Percentiles rank a stretch among this genome's conserved stretches.
Conservation (phyloP, 495 filamentous ascomycete genomes). For the Astrothelium macrocarpum region DNA sequence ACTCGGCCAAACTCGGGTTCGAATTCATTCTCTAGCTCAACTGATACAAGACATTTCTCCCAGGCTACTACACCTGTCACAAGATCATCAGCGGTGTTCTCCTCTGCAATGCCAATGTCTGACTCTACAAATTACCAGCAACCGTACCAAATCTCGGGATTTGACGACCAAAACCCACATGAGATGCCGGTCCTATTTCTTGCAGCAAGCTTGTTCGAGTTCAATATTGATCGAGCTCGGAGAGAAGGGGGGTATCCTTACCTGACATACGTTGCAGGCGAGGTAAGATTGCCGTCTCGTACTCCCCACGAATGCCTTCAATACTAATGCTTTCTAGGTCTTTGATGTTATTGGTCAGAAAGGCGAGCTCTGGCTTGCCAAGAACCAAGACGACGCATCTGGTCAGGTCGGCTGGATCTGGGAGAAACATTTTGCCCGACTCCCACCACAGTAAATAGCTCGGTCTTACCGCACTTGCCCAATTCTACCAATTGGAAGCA, state of each 20-base stretch:
- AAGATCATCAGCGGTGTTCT: slow-evolving; percentile 20
- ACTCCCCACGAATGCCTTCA: not conserved
- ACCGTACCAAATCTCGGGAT: slow-evolving; percentile 15
- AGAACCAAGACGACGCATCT: slow-evolving; percentile 82
- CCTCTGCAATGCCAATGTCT: slow-evolving; percentile 27
- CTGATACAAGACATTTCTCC: not conserved
- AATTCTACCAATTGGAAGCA: too few relatives aligned
- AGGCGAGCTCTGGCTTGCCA: slow-evolving; percentile 94
- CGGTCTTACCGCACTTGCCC: not conserved
- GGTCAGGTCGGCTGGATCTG: slow-evolving; percentile 92
- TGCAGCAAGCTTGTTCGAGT: slow-evolving; percentile 89
- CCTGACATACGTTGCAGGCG: slow-evolving; percentile 85
- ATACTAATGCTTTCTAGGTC: slow-evolving; percentile 26
- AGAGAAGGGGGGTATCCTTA: slow-evolving; percentile 93
- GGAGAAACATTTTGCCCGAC: slow-evolving; percentile 83
- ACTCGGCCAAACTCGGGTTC: slow-evolving; percentile 1
- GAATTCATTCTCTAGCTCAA: slow-evolving; percentile 1
- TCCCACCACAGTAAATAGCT: not conserved
- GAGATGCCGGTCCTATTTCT: slow-evolving; percentile 58
- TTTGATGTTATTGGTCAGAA: slow-evolving; percentile 73
- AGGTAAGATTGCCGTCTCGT: slow-evolving; percentile 41
- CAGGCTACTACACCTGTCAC: not conserved
- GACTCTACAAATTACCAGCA: slow-evolving; percentile 11
- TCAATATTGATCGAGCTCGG: slow-evolving; percentile 87
- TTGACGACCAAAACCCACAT: slow-evolving; percentile 27